These are phyloP conservation scores for Solanum dulcamara DNA, from an alignment of 257 asterid species.

Conservation along the genomic window DNA sequence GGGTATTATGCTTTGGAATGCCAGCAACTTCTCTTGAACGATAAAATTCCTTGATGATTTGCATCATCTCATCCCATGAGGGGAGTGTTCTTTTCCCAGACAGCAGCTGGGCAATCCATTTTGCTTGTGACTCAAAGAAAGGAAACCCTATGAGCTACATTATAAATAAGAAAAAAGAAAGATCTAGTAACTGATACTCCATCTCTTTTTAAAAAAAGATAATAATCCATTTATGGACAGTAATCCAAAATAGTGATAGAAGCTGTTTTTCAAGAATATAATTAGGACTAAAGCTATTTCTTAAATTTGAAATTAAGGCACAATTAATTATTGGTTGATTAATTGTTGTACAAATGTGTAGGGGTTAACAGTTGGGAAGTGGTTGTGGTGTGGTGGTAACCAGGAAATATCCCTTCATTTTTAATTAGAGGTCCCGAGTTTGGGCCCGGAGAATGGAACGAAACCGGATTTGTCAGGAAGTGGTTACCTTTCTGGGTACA, in stretches of 20 bases:
- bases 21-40: slow-evolving; percentile 49
- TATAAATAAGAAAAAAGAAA: neutral
- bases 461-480: neutral
- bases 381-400: neutral
- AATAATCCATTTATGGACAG: neutral
- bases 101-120: slow-evolving; percentile 72
- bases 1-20: slow-evolving; percentile 66
- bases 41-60: slow-evolving; percentile 49
- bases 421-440: neutral
- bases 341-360: neutral
- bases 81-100: slow-evolving; percentile 69
- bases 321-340: neutral
- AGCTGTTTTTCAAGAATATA: neutral
- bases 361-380: neutral
- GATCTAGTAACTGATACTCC: neutral
- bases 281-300: neutral
- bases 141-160: slow-evolving; percentile 70
- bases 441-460: neutral
- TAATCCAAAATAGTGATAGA: neutral
- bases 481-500: slow-evolving; percentile 65
- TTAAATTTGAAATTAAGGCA: neutral
- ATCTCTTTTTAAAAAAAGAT: neutral
- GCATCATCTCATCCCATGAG: slow-evolving; percentile 71
- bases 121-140: slow-evolving; percentile 93
- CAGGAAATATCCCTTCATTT: neutral